A percentile compares a stretch with the other conserved stretches of the same genome.
Conservation (phyloP, 495 filamentous ascomycete species). For the Neurospora intermedia region DNA sequence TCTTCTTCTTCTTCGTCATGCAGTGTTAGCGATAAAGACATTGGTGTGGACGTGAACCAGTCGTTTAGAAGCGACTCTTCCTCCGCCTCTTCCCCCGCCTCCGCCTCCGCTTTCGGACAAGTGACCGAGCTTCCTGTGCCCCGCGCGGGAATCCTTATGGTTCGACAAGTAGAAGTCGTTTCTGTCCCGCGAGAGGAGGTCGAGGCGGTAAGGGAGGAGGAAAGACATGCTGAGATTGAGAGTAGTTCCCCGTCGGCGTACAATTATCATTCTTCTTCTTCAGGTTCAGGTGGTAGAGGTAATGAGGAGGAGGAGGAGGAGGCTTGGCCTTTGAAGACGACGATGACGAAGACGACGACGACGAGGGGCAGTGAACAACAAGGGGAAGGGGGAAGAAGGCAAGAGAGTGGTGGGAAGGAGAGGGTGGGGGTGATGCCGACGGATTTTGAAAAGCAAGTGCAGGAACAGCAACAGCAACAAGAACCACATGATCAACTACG, state of each 20-base stretch:
- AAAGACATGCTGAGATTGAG: neutral
- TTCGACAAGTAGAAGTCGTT: neutral
- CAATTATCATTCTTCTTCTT: neutral
- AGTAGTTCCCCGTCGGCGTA: neutral
- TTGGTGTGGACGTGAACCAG: neutral
- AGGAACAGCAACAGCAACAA: neutral
- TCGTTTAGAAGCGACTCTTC: neutral
- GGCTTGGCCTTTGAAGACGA: neutral
- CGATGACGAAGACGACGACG: neutral
- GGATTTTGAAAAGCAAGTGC: neutral
- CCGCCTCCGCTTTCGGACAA: too few species aligned
- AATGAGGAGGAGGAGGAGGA: neutral
- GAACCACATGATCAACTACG: neutral
- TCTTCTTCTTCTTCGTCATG: neutral
- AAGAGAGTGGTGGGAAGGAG: neutral
- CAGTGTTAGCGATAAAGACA: neutral
- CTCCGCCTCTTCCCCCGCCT: neutral
- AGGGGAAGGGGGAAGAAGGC: neutral
- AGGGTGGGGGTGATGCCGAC: neutral
- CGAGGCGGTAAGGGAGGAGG: neutral
- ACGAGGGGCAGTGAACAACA: neutral
- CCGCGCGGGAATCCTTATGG: neutral
- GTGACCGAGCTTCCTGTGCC: neutral
- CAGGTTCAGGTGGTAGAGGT: neutral
- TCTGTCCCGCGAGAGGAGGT: neutral